Conservation (phyloP, 208 protist genomes). For the Crithidia expoeki region DNA sequence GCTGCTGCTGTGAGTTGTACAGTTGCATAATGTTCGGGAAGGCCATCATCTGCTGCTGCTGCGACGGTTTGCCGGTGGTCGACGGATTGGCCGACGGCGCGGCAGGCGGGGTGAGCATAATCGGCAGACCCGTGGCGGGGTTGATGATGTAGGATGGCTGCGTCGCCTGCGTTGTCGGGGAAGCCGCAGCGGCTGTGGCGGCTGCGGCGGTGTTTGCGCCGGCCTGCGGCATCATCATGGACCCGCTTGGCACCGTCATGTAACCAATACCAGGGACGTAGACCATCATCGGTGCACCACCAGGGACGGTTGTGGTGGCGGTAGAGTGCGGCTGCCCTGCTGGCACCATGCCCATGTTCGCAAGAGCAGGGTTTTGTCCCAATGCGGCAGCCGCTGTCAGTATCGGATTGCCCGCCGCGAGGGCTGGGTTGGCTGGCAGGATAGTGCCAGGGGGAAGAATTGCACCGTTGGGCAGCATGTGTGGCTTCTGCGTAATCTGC, state of each 20-base stretch:
- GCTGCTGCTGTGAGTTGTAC: conserved; percentile 24
- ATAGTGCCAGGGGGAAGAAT: background rate
- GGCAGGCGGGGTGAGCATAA: conserved; percentile 13
- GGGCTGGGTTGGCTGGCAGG: background rate
- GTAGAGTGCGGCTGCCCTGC: background rate
- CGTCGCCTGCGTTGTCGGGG: conserved; percentile 2
- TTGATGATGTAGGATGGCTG: conserved; percentile 37
- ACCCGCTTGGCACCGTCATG: conserved; percentile 22
- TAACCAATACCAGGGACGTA: conserved; percentile 38
- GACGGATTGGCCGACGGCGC: conserved; percentile 2
- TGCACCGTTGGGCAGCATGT: conserved; percentile 16
- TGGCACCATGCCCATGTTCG: conserved; percentile 30
- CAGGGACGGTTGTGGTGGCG: background rate
- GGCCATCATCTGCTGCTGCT: conserved; percentile 30
- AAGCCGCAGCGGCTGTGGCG: background rate
- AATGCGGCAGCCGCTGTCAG: conserved; percentile 21
- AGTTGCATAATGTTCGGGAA: conserved; percentile 23
- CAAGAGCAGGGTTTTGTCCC: conserved; percentile 17
- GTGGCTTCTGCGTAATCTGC: conserved; percentile 9
- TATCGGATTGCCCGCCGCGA: conserved; percentile 7
- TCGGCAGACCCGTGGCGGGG: conserved; percentile 33
- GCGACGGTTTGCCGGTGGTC: conserved; percentile 21
- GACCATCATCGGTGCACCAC: conserved; percentile 22
- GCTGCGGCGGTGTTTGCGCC: background rate
- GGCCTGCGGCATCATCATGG: conserved; percentile 16